These are phyloP conservation scores for Geotrichum ghanense DNA, from an alignment of 805 yeast genomes.

Conservation along the genomic window DNA sequence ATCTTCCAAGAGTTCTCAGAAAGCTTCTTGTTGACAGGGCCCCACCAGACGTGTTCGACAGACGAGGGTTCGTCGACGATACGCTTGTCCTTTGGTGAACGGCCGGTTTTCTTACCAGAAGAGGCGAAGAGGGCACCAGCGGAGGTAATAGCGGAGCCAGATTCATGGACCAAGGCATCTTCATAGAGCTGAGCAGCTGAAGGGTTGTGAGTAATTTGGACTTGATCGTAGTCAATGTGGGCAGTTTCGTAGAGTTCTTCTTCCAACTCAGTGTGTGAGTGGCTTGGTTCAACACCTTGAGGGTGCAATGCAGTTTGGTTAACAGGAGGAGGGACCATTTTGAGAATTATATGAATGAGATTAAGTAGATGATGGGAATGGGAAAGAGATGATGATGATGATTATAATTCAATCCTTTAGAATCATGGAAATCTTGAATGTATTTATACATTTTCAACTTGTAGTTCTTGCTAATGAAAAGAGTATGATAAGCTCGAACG, in stretches of 20 bases:
- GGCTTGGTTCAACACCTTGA: conserved; percentile 30
- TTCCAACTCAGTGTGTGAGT: conserved; percentile 30
- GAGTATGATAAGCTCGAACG: background rate
- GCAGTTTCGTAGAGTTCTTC: conserved; percentile 29
- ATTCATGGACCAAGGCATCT: conserved; percentile 76
- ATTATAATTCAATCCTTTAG: too few relatives aligned
- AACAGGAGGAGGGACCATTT: conserved; percentile 25
- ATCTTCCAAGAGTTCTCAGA: conserved; percentile 91
- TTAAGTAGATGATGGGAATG: background rate
- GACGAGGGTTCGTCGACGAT: conserved; percentile 91
- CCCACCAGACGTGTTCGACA: conserved; percentile 91
- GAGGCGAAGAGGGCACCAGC: conserved; percentile 93
- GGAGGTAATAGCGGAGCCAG: conserved; percentile 81
- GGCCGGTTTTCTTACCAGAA: conserved; percentile 93
- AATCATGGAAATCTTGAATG: too few relatives aligned
- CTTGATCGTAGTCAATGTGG: conserved; percentile 31
- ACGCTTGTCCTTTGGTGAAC: conserved; percentile 97
- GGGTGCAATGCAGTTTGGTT: conserved; percentile 34
- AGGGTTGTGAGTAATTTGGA: conserved; percentile 60
- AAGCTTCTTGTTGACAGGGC: conserved; percentile 94
- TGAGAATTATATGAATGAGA: background rate
- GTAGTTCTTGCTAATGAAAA: background rate
- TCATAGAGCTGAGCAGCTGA: conserved; percentile 89
- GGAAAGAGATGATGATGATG: background rate
- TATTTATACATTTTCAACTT: too few relatives aligned